Percentiles rank a stretch among this genome's conserved stretches.
Evolutionary conservation across 1,139 yeast genomes (phyloP).

Genomic region (Taiozyma sp.): DNA sequence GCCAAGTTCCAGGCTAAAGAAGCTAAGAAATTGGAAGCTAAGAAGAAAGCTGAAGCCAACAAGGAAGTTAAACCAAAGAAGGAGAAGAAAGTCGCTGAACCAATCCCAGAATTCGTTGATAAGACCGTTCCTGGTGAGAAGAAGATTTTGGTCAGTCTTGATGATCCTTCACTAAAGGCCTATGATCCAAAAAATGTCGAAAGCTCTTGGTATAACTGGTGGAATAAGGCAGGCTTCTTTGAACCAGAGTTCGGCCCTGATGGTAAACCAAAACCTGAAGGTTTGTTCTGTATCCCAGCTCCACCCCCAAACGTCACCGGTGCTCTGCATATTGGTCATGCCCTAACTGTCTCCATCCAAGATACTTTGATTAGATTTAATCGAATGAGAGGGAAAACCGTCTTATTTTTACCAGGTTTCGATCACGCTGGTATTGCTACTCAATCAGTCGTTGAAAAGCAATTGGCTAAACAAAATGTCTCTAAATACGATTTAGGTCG

Average conservation of each 20-base stretch:
- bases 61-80: conserved; percentile 54
- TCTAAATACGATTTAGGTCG: conserved; percentile 96
- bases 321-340: conserved; percentile 98
- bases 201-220: conserved; percentile 97
- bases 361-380: conserved; percentile 89
- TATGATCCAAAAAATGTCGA: conserved; percentile 91
- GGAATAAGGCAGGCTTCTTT: conserved; percentile 85
- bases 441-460: conserved; percentile 97
- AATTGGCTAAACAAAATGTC: conserved; percentile 72
- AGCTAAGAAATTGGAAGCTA: conserved; percentile 58
- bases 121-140: conserved; percentile 84
- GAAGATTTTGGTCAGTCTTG: conserved; percentile 76
- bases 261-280: conserved; percentile 77
- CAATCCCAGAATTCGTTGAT: conserved; percentile 78
- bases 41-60: conserved; percentile 29
- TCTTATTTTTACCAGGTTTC: conserved; percentile 90
- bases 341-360: conserved; percentile 91
- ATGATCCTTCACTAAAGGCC: conserved; percentile 91
- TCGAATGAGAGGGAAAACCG: conserved; percentile 97
- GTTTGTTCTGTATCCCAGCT: conserved; percentile 85
- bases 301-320: conserved; percentile 99
- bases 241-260: conserved; percentile 77
- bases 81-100: conserved; percentile 69
- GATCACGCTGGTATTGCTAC: conserved; percentile 99
- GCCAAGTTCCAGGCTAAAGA: conserved; percentile 94